Conservation (phyloP, 768 basidiomycete genomes). For the Rhizopogon vesiculosus region DNA sequence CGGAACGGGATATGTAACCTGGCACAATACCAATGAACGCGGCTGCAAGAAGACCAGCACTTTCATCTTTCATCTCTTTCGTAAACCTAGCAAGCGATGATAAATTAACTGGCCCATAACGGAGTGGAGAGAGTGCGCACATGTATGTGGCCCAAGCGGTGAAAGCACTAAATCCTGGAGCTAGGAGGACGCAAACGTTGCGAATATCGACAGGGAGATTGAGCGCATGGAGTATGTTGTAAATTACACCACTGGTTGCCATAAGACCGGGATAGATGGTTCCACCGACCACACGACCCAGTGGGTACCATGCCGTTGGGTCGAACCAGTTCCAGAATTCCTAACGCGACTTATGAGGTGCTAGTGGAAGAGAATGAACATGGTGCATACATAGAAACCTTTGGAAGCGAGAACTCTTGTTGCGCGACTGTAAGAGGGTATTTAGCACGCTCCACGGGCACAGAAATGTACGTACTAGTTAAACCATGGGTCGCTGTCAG, state of each 20-base stretch:
- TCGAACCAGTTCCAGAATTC: slow-evolving; percentile 99
- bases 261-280: slow-evolving; percentile 98
- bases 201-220: slow-evolving; percentile 97
- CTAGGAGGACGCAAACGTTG: slow-evolving; percentile 94
- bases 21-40: slow-evolving; percentile 98
- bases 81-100: slow-evolving; percentile 66
- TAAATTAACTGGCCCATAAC: not conserved
- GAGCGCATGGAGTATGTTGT: slow-evolving; percentile 80
- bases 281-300: slow-evolving; percentile 96
- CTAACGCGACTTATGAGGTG: slow-evolving; percentile 34
- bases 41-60: slow-evolving; percentile 94
- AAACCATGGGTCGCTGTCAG: slow-evolving; percentile 91
- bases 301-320: slow-evolving; percentile 98
- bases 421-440: slow-evolving; percentile 62
- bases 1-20: slow-evolving; percentile 97
- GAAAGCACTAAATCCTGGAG: slow-evolving; percentile 93
- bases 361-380: not conserved
- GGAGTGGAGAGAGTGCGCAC: slow-evolving; percentile 37
- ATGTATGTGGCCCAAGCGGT: slow-evolving; percentile 97
- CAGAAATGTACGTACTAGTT: slow-evolving; percentile 72
- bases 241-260: slow-evolving; percentile 97
- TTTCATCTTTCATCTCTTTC: slow-evolving; percentile 91
- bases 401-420: slow-evolving; percentile 86
- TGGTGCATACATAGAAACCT: slow-evolving; percentile 83
- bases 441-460: not conserved